phyloP scores from a whole-genome alignment of 2,329 filamentous ascomycete species.

The Metarhizium sp. region DNA sequence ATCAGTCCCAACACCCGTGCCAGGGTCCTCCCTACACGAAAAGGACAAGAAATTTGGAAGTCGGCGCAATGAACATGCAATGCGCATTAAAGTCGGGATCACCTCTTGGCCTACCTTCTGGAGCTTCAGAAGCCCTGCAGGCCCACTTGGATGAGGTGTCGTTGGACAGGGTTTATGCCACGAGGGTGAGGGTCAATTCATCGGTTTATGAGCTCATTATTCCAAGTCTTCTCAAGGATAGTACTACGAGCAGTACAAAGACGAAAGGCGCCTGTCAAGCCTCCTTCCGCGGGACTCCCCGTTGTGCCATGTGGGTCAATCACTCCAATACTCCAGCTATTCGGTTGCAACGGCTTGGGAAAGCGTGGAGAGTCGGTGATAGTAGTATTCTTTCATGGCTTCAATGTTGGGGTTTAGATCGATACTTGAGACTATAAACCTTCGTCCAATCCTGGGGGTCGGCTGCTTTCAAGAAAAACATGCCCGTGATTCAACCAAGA shows the following conservation, averaged over 20 bases:
- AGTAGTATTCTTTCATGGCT: neutral
- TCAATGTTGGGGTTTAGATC: neutral
- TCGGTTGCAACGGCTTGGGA: neutral
- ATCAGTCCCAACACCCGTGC: neutral
- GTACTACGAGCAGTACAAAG: neutral
- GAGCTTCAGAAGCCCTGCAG: neutral
- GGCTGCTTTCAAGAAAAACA: neutral
- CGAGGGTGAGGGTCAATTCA: neutral
- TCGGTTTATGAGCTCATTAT: neutral
- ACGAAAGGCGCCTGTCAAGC: neutral
- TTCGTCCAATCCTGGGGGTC: neutral
- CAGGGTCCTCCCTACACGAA: neutral
- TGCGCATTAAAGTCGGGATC: neutral
- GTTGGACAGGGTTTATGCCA: constrained; percentile 1
- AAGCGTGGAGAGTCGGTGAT: neutral
- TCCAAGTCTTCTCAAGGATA: neutral
- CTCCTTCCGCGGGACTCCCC: neutral
- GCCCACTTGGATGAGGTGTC: neutral
- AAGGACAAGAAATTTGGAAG: neutral
- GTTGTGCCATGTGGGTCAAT: neutral
- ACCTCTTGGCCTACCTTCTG: neutral
- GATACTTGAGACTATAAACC: neutral
- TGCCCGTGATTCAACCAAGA: neutral
- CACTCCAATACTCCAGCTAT: neutral
- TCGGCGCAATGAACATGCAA: neutral